Conservation (phyloP, 257 asterid genomes). For the Craterostigma plantagineum region DNA sequence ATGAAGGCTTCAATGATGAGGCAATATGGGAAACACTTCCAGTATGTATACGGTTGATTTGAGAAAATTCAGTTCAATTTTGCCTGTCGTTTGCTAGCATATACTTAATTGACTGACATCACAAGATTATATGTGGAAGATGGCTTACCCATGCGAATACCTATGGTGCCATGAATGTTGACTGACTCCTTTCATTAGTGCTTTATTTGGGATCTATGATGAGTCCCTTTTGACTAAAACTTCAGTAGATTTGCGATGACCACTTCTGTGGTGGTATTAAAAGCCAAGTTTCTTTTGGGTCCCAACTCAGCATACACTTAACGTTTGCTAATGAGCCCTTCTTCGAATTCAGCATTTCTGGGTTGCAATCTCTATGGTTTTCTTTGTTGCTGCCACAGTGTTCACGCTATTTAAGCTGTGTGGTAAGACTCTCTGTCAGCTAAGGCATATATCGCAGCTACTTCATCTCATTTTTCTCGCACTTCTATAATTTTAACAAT, state of each 20-base stretch:
- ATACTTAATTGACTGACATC: too few species aligned
- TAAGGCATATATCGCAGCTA: not conserved
- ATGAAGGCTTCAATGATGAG: constrained; percentile 78
- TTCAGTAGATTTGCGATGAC: too few species aligned
- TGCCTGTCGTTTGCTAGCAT: not conserved
- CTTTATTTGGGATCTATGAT: too few species aligned
- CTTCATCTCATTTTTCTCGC: not conserved
- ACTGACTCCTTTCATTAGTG: too few species aligned
- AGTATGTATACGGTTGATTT: constrained; percentile 29
- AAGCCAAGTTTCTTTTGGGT: too few species aligned
- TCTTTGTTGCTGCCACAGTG: constrained; percentile 88
- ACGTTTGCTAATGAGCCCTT: not conserved
- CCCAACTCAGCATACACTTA: too few species aligned
- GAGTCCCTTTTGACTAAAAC: too few species aligned
- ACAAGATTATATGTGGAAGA: too few species aligned
- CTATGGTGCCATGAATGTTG: too few species aligned
- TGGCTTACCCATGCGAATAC: too few species aligned
- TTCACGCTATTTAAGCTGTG: constrained; percentile 88
- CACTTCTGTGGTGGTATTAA: too few species aligned
- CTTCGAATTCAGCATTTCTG: constrained; percentile 57
- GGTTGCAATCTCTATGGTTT: constrained; percentile 97
- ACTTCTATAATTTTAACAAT: not conserved
- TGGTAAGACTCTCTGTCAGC: constrained; percentile 29
- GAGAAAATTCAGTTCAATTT: constrained; percentile 8
- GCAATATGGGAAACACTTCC: constrained; percentile 99